Conservation (phyloP, 2,329 filamentous ascomycete species). For the Elsinoe necatrix region DNA sequence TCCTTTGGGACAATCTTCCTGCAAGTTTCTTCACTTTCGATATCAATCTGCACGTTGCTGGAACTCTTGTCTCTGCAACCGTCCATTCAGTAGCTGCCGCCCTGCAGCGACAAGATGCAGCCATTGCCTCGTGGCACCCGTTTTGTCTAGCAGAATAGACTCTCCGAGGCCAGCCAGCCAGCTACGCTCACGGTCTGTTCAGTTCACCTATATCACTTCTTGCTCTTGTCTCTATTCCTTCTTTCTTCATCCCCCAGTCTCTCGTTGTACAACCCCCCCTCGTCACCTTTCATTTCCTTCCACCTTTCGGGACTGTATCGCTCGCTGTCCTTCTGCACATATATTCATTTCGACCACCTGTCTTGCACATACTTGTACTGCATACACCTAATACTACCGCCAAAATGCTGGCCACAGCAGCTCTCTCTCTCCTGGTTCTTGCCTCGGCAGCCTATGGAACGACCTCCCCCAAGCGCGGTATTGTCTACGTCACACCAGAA, state of each 20-base stretch:
- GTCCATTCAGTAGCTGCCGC: neutral
- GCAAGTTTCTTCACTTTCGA: neutral
- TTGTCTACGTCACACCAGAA: conserved; percentile 52
- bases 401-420: conserved; percentile 7
- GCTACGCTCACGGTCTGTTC: neutral
- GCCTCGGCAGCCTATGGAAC: conserved; percentile 16
- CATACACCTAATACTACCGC: neutral
- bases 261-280: neutral
- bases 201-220: conserved; percentile 13
- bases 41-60: conserved; percentile 12
- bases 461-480: conserved; percentile 58
- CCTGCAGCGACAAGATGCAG: conserved; percentile 8
- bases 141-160: conserved; percentile 15
- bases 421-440: conserved; percentile 14
- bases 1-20: neutral
- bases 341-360: neutral
- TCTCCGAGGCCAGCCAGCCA: neutral
- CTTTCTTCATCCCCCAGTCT: conserved; percentile 1
- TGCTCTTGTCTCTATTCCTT: neutral
- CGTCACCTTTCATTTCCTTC: neutral
- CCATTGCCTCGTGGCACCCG: conserved; percentile 16
- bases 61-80: conserved; percentile 10
- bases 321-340: neutral
- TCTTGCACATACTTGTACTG: neutral
- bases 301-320: neutral